These are phyloP conservation scores for Graphilbum fragrans DNA, from an alignment of 2,329 filamentous ascomycete genomes.

Conservation along the genomic window DNA sequence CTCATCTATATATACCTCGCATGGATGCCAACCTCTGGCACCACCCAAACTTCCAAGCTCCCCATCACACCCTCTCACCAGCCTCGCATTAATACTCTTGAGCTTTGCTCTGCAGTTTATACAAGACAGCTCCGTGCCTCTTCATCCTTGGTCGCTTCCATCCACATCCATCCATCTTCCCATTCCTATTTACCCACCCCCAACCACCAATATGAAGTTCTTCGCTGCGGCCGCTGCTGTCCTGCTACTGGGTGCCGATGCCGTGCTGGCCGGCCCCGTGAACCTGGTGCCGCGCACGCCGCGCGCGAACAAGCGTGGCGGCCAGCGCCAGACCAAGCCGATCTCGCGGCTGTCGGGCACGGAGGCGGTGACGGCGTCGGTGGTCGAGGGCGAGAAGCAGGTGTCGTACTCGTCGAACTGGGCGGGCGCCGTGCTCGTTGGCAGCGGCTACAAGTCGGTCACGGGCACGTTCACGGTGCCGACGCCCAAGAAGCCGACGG, in stretches of 20 bases:
- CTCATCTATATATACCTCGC: too few relatives aligned
- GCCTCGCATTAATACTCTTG: too few relatives aligned
- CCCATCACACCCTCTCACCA: too few relatives aligned
- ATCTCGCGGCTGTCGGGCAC: conserved; percentile 2
- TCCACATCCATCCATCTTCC: too few relatives aligned
- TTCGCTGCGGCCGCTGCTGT: conserved; percentile 22
- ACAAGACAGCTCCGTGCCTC: too few relatives aligned
- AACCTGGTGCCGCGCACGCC: conserved; percentile 25
- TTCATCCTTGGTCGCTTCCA: too few relatives aligned
- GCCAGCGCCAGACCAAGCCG: conserved; percentile 12
- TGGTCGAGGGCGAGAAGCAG: conserved; percentile 32
- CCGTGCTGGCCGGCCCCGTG: conserved; percentile 32
- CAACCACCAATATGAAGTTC: conserved; percentile 34
- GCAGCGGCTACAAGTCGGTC: conserved; percentile 4
- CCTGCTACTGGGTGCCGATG: conserved; percentile 21
- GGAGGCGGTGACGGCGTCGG: conserved; percentile 17
- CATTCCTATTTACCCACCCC: too few relatives aligned
- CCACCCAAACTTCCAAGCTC: too few relatives aligned
- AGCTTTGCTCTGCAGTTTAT: too few relatives aligned
- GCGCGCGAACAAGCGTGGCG: conserved; percentile 14
- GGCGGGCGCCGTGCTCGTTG: conserved; percentile 6
- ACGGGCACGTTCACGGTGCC: conserved; percentile 11
- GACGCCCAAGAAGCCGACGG: conserved; percentile 10
- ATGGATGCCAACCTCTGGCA: too few relatives aligned
- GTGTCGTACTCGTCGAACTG: conserved; percentile 39